Conservation (phyloP, 768 basidiomycete species). For the Pulveroboletus sp. region DNA sequence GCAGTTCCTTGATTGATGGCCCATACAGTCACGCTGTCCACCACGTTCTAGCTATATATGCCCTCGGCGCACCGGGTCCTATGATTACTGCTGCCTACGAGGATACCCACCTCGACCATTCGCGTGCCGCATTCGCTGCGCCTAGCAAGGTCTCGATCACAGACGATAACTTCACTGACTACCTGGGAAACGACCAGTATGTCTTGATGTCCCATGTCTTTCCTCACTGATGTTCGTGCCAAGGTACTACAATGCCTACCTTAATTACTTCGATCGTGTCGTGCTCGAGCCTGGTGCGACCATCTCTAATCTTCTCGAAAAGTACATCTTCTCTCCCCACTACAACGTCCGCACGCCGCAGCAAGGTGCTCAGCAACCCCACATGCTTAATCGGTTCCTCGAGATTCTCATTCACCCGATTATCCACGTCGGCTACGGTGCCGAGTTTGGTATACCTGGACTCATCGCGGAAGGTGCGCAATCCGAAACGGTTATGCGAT, state of each 20-base stretch:
- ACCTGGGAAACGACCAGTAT: constrained; percentile 30
- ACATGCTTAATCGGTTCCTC: constrained; percentile 57
- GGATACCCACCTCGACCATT: constrained; percentile 35
- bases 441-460: constrained; percentile 60
- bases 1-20: neutral
- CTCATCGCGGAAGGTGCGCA: constrained; percentile 56
- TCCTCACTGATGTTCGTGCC: neutral
- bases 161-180: constrained; percentile 19
- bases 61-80: constrained; percentile 47
- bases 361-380: constrained; percentile 36
- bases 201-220: neutral
- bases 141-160: constrained; percentile 24
- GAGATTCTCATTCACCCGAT: constrained; percentile 61
- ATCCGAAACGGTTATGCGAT: neutral
- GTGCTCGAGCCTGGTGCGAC: constrained; percentile 26
- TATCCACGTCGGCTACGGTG: constrained; percentile 60
- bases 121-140: constrained; percentile 31
- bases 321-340: constrained; percentile 52
- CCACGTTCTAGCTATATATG: constrained; percentile 54
- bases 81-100: constrained; percentile 41
- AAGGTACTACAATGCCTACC: constrained; percentile 32
- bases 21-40: constrained; percentile 52
- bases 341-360: constrained; percentile 39
- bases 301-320: constrained; percentile 46
- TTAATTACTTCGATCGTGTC: constrained; percentile 28